These are phyloP conservation scores for Fusarium sp. DNA, from an alignment of 2,329 filamentous ascomycete genomes.

Conservation along the genomic window DNA sequence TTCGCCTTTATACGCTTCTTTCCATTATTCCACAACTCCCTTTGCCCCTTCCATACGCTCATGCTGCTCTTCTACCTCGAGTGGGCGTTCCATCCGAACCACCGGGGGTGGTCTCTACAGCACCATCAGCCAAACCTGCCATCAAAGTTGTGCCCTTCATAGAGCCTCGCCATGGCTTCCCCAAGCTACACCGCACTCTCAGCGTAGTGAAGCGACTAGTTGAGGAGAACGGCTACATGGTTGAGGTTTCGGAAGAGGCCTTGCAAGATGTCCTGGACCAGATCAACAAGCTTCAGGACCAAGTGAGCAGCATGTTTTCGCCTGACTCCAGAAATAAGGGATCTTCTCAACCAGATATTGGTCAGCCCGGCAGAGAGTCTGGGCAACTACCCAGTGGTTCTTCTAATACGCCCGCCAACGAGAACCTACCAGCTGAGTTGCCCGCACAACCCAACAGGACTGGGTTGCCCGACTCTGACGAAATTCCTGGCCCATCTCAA, in stretches of 20 bases:
- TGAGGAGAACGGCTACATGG: constrained; percentile 35
- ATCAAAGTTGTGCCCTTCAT: constrained; percentile 19
- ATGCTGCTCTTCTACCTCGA: constrained; percentile 23
- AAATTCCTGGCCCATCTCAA: neutral
- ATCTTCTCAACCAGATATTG: constrained; percentile 6
- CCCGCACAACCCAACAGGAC: constrained; percentile 8
- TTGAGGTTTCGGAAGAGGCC: constrained; percentile 40
- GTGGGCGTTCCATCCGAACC: constrained; percentile 7
- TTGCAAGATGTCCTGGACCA: constrained; percentile 43
- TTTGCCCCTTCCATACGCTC: constrained; percentile 5
- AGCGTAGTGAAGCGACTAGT: constrained; percentile 38
- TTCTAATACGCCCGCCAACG: constrained; percentile 4
- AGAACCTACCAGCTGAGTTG: neutral
- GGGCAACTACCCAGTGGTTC: constrained; percentile 12
- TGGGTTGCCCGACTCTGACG: neutral
- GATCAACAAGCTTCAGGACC: constrained; percentile 41
- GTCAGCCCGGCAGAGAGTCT: constrained; percentile 21
- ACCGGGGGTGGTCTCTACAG: constrained; percentile 14
- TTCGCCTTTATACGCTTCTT: constrained; percentile 33
- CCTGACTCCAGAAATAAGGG: constrained; percentile 15
- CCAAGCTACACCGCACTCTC: constrained; percentile 26
- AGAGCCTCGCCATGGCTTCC: constrained; percentile 9
- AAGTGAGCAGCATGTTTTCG: constrained; percentile 43
- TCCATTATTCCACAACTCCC: constrained; percentile 25
- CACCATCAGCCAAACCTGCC: constrained; percentile 12